Evolutionary conservation across 345 rosid species (phyloP).

Genomic region (Salix viminalis): DNA sequence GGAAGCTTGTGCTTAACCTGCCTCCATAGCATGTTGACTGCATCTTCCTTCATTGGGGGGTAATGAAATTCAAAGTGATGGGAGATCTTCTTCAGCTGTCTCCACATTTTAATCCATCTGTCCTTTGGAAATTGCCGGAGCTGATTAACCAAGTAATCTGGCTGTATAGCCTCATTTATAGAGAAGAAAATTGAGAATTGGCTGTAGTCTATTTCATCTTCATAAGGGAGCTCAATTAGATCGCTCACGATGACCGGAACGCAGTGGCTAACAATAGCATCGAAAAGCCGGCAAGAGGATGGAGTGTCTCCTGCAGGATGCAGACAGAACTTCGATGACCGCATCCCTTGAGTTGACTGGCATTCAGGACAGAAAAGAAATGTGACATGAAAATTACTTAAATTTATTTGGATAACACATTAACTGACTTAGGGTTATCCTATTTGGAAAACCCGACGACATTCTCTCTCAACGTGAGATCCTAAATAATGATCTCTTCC

Average conservation of each 20-base stretch:
- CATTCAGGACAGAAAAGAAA: conserved; percentile 19
- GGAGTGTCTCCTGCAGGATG: conserved; percentile 95
- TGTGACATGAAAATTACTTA: background rate
- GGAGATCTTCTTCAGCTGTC: conserved; percentile 56
- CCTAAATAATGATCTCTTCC: background rate
- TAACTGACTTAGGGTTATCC: background rate
- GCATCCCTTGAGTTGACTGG: conserved; percentile 82
- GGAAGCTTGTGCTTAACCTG: conserved; percentile 77
- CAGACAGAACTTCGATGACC: conserved; percentile 78
- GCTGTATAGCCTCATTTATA: conserved; percentile 57
- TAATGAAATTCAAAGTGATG: conserved; percentile 74
- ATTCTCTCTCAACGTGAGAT: background rate
- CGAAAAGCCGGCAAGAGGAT: conserved; percentile 82
- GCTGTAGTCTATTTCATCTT: conserved; percentile 74
- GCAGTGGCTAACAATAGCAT: conserved; percentile 87
- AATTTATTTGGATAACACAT: background rate
- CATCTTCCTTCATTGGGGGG: conserved; percentile 78
- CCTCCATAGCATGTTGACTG: conserved; percentile 80
- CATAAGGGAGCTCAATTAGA: conserved; percentile 75
- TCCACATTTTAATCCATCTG: conserved; percentile 77
- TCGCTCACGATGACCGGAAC: conserved; percentile 81
- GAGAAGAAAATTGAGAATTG: conserved; percentile 78
- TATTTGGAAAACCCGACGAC: background rate
- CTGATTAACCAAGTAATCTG: conserved; percentile 58
- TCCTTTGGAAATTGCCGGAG: conserved; percentile 66